Base-by-base conservation (phyloP, 139 green algal species). In the Chlamydomonas sp. region DNA sequence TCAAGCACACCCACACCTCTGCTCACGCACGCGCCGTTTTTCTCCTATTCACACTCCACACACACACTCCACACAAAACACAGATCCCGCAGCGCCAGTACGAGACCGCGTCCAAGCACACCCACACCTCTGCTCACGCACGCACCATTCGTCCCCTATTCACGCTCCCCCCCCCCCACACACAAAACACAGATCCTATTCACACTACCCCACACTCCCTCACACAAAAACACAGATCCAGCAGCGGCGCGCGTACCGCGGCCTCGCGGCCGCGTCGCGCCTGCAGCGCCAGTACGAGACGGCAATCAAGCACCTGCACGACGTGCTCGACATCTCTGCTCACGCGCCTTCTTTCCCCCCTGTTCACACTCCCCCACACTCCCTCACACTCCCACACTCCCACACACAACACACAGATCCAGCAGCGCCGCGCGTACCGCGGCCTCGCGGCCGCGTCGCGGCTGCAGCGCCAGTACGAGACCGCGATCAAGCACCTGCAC, bases 401-500 rank as follows among this genome's bases (percentile, higher is more conserved):
- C n/a, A n/a, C n/a, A n/a, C n/a, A n/a, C n/a, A n/a, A n/a, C n/a
- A n/a, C n/a, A n/a, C n/a, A n/a, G n/a, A n/a, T n/a, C 16, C 86
- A 94, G 70, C 83, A 97, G 78, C 78, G 91, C n/a, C 80, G 92
- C 0, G 91, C 91, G 22, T 78, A 87, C n/a, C 79, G 92, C 31
- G 92, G 92, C 3, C 79, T 96, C 37, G 92, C 92, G 2, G 92
- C 92, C 6, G 75, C 86, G 16, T 75, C 81, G 16, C 74, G 90
- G 5, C 62, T 97, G 24, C 82, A 87, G 74, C 79, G 81, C 24
- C 65, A 75, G 75, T 87, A 85, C 78, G 81, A 77, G 3, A 72
- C 80, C 22, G 90, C 90, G 10, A 94, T 97, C 64, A 84, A 87
- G 72, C 84, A 96, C 76, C 72, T 97, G 65, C 77, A 92, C 75